These are phyloP conservation scores for Oldenlandia corymbosa DNA, from an alignment of 257 asterid genomes.

Conservation along the genomic window DNA sequence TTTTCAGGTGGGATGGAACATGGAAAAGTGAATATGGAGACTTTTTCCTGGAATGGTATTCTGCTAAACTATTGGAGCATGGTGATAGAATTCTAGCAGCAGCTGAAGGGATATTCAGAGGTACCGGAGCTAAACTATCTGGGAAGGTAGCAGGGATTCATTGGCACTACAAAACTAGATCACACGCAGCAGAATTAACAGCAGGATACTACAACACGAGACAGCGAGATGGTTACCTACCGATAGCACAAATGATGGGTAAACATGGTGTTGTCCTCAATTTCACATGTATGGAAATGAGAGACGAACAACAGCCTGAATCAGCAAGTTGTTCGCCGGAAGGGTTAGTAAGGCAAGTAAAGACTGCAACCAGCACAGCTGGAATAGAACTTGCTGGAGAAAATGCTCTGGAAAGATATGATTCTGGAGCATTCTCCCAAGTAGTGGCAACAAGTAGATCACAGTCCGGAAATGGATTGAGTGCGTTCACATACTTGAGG, in stretches of 20 bases:
- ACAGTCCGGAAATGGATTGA: constrained; percentile 56
- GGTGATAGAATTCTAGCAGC: constrained; percentile 70
- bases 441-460: constrained; percentile 68
- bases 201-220: constrained; percentile 91
- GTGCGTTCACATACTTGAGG: constrained; percentile 76
- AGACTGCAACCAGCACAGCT: constrained; percentile 65
- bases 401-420: constrained; percentile 87
- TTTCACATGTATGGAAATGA: constrained; percentile 96
- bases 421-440: constrained; percentile 58
- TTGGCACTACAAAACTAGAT: constrained; percentile 87
- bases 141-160: constrained; percentile 94
- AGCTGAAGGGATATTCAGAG: constrained; percentile 60
- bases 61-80: constrained; percentile 62
- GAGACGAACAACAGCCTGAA: constrained; percentile 70
- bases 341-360: constrained; percentile 83
- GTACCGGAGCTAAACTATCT: constrained; percentile 68
- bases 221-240: constrained; percentile 68
- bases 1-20: constrained; percentile 65
- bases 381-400: constrained; percentile 75
- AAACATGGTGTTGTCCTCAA: constrained; percentile 58
- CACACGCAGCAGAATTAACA: constrained; percentile 84
- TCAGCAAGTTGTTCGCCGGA: constrained; percentile 77
- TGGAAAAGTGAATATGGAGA: constrained; percentile 82
- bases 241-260: constrained; percentile 72
- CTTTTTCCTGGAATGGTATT: constrained; percentile 82